Base-by-base conservation (phyloP, 371 early-diverging fungal genomes). In the Lichtheimia corymbifera region DNA sequence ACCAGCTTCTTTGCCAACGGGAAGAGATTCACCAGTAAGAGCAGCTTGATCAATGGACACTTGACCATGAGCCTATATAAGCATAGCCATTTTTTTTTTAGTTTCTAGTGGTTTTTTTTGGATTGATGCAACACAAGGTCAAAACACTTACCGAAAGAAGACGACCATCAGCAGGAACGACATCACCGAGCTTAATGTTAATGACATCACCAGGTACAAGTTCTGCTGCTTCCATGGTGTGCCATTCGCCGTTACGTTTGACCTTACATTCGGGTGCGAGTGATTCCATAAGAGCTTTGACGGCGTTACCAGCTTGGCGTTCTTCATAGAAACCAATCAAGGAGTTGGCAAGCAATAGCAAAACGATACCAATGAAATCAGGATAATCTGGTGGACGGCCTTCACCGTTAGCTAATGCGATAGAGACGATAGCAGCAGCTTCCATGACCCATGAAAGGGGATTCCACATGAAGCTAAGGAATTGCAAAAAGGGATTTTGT, bases 291-390 rank as follows among this genome's bases (percentile, higher is more conserved):
- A 90, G 79, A 18, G 89, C 89, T 77, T 90, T 86, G 64, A 90
- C 88, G 28, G 91, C 89, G 65, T 86, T 86, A 69, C 88, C 88
- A 45, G 91, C 91, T 55, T 87, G 83, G 62, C 87, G 85, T 81
- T 94, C 95, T 79, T 95, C 93, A 71, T 83, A 74, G 77, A 80
- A 95, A 66, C 95, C 95, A 70, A 95, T 93, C 70, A 79, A 71
- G 42, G 95, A 89, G 79, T 95, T 95, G 63, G 83, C 86, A 51
- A 95, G 60, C 69, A 95, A 73, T 28, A 95, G 82, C 51, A 89
- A 70, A 13, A 92, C 74, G 67, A 95, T 87, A 79, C 92, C 93
- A 30, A 88, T 87, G 64, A 95, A 90, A 75, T 95, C 93, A 55
- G 83, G 80, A 87, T 91, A 93, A 74, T 93, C 90, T 18, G 88